phyloP scores from a whole-genome alignment of 345 rosid genomes.

The Populus alba region DNA sequence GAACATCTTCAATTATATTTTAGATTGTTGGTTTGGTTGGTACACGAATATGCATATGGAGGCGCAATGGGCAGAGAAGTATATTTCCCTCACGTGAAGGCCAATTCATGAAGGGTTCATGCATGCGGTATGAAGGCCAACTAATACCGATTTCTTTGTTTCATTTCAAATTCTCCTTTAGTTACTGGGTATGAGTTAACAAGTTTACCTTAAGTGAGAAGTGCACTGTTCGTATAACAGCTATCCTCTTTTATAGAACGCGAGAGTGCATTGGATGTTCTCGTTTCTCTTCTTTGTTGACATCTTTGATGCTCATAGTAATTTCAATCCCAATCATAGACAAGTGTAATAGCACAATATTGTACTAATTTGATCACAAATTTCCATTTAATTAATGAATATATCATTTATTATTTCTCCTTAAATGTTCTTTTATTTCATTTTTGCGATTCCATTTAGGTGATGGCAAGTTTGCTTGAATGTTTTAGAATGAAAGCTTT shows the following conservation, averaged over 20 bases:
- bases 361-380: too few species aligned
- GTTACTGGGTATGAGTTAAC: too few species aligned
- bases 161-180: not conserved
- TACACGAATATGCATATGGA: slow-evolving; percentile 81
- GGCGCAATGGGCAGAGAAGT: slow-evolving; percentile 67
- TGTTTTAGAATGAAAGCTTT: not conserved
- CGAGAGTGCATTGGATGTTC: too few species aligned
- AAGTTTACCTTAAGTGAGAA: not conserved
- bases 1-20: slow-evolving; percentile 16
- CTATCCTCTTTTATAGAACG: too few species aligned
- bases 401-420: not conserved
- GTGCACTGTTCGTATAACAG: not conserved
- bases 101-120: slow-evolving; percentile 65
- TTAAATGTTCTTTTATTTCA: not conserved
- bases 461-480: not conserved
- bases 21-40: slow-evolving; percentile 90
- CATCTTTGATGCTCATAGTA: too few species aligned
- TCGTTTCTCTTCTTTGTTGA: too few species aligned
- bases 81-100: slow-evolving; percentile 74
- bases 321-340: too few species aligned
- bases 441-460: not conserved
- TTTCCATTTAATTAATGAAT: too few species aligned
- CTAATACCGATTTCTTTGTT: not conserved
- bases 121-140: slow-evolving; percentile 64
- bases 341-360: too few species aligned